Base-by-base conservation (phyloP, 2,329 filamentous ascomycete genomes). In the Sordariomycetes sp. region DNA sequence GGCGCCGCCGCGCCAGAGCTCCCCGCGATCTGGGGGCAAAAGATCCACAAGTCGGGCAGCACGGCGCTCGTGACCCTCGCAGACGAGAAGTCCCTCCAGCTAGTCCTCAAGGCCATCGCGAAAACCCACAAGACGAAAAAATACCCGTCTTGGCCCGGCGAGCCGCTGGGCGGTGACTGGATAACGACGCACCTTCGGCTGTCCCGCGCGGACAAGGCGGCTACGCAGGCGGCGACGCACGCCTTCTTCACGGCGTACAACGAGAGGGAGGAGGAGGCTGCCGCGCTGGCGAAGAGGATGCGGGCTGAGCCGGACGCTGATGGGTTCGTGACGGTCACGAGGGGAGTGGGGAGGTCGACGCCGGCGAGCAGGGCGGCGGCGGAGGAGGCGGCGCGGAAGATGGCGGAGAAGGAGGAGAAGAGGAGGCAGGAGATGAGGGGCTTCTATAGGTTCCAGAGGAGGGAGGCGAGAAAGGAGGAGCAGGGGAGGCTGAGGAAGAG, bases 321-420 rank as follows among this genome's bases (percentile, higher is more conserved):
- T 69, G 94, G 94, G 1, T 99, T 99, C 68, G 80, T 97, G 54
- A 97, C 91, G 3, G 94, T 99, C 25, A 87, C 85, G 1, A 80
- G 88, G 57, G 90, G 90, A 28, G 87, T 88, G 3, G 28, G 28
- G 45, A 76, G 86, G 59, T 78, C 78, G 7, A 87, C 86, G n/a
- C 84, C 89, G 1, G 90, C 88, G 1, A 80, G 85, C 57, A 78
- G 84, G 60, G 86, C 86, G 63, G 90, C 87, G 64, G 82, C 84
- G 48, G 80, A 84, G 64, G 81, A 82, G 63, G 77, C 77, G 53
- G 72, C 71, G 60, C 74, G 73, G 64, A 79, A 76, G 69, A 79
- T 84, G 74, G 72, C 81, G 65, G 82, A 87, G 68, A 80, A 84
- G 70, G 77, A 77, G 62, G 75, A 78, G 64, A 75, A 79, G 71